phyloP scores from a whole-genome alignment of 2,329 filamentous ascomycete species.

The Fusarium pseudonygamai region DNA sequence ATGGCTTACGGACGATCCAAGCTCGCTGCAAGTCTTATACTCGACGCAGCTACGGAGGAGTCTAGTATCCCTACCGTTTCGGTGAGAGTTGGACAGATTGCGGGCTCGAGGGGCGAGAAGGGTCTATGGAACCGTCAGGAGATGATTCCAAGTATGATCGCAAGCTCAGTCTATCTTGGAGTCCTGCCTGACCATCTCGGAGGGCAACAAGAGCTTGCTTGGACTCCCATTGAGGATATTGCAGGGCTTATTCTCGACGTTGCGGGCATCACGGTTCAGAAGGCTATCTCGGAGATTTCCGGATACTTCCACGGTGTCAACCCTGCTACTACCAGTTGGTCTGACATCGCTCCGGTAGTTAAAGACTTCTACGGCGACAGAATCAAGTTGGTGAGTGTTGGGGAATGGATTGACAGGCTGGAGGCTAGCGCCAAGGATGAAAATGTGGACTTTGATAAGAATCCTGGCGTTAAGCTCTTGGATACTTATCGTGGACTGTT shows the following conservation, averaged over 20 bases:
- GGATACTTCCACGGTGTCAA: conserved; percentile 17
- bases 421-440: background rate
- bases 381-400: background rate
- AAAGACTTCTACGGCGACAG: background rate
- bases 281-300: background rate
- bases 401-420: background rate
- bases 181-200: background rate
- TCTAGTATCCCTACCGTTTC: background rate
- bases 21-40: background rate
- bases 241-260: background rate
- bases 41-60: background rate
- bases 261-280: background rate
- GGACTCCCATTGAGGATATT: background rate
- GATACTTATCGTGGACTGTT: background rate
- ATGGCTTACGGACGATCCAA: conserved; percentile 8
- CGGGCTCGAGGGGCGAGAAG: background rate
- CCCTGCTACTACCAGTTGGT: background rate
- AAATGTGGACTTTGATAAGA: background rate
- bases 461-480: background rate
- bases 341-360: background rate
- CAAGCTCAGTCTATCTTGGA: conserved; percentile 3
- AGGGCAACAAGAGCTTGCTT: background rate
- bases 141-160: conserved; percentile 1
- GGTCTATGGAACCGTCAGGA: conserved; percentile 10
- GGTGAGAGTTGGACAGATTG: background rate